A percentile compares a stretch with the other conserved stretches of the same genome.
phyloP scores from a whole-genome alignment of 202 grass and related monocot species.

The Panicum hallii region DNA sequence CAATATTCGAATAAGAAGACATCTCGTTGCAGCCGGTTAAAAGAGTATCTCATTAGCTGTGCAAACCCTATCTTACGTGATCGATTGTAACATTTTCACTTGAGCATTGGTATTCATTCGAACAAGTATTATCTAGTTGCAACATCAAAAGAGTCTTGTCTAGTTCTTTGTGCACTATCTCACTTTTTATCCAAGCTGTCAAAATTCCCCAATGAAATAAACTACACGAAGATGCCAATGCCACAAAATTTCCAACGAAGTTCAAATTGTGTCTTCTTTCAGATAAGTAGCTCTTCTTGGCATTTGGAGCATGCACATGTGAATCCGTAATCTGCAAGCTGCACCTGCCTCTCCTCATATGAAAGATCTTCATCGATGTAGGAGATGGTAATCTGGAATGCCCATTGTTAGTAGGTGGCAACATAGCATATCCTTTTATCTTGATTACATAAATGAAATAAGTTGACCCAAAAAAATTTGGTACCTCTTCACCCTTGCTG shows the following conservation, averaged over 20 bases:
- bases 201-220: conserved; percentile 12
- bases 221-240: neutral
- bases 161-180: neutral
- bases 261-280: neutral
- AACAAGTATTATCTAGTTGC: neutral
- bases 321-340: conserved; percentile 91
- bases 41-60: neutral
- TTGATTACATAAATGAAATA: conserved; percentile 1
- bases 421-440: neutral
- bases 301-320: conserved; percentile 76
- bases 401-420: conserved; percentile 15
- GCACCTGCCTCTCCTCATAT: conserved; percentile 72
- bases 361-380: conserved; percentile 91
- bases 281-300: conserved; percentile 60
- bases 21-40: neutral
- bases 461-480: neutral
- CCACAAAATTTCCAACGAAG: conserved; percentile 6
- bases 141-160: neutral
- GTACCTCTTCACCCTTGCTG: conserved; percentile 79
- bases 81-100: neutral
- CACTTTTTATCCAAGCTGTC: neutral
- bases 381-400: conserved; percentile 78
- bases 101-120: neutral
- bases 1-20: neutral
- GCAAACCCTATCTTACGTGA: neutral